Percentiles rank a stretch among this genome's conserved stretches.
phyloP scores from a whole-genome alignment of 169 alveolate genomes.

The Plasmodium chabaudi region DNA sequence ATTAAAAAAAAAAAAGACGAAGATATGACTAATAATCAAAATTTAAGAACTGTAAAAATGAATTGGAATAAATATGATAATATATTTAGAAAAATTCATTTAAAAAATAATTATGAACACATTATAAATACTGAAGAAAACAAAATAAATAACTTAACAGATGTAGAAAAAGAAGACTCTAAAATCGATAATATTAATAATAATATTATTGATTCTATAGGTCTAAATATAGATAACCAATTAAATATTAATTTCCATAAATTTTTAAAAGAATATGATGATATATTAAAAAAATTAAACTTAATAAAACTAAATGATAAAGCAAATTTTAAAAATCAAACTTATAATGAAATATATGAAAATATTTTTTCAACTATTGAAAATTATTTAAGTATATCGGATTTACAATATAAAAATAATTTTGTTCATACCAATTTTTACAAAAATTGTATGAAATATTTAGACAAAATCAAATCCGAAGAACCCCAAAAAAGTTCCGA shows the following conservation, averaged over 20 bases:
- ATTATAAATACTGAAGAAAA: constrained; percentile 2
- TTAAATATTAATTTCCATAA: constrained; percentile 38
- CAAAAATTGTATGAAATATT: constrained; percentile 20
- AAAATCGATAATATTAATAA: background rate
- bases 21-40: constrained; percentile 49
- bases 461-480: background rate
- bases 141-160: constrained; percentile 8
- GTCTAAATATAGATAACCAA: background rate
- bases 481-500: background rate
- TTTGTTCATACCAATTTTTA: constrained; percentile 66
- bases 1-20: constrained; percentile 39
- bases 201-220: no score
- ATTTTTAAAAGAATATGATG: constrained; percentile 44
- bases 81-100: constrained; percentile 45
- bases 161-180: constrained; percentile 23
- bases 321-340: constrained; percentile 22
- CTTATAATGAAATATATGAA: constrained; percentile 44
- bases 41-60: constrained; percentile 67
- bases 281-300: constrained; percentile 27
- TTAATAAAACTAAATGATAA: constrained; percentile 49
- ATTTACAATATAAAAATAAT: constrained; percentile 45
- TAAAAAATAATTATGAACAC: constrained; percentile 58
- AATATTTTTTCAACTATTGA: constrained; percentile 41
- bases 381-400: constrained; percentile 42
- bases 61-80: constrained; percentile 72